phyloP scores from a whole-genome alignment of 2,329 filamentous ascomycete species.

The Cladosporium cucumerinum region DNA sequence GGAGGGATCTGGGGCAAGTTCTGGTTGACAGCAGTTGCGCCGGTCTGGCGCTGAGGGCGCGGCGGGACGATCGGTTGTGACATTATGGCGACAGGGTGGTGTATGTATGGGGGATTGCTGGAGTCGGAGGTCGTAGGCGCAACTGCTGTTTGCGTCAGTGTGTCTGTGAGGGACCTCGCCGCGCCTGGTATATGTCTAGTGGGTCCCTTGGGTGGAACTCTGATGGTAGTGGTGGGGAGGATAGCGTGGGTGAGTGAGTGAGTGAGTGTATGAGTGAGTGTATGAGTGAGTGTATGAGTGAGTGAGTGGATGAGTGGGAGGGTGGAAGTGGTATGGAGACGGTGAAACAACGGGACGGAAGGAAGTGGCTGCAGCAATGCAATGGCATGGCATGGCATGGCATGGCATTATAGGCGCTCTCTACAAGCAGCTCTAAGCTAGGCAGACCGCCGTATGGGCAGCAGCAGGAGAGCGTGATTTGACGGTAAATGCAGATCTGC shows the following conservation, averaged over 20 bases:
- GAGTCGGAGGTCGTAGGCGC: neutral
- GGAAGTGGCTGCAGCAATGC: constrained; percentile 4
- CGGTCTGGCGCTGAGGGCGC: constrained; percentile 55
- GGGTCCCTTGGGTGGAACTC: neutral
- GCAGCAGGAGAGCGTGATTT: neutral
- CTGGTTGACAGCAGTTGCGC: constrained; percentile 41
- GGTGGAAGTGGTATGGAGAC: neutral
- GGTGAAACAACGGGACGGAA: constrained; percentile 9
- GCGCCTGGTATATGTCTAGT: neutral
- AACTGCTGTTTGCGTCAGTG: constrained; percentile 15
- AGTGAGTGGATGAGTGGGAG: neutral
- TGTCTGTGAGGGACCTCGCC: constrained; percentile 11
- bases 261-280: neutral
- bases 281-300: neutral
- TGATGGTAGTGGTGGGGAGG: neutral
- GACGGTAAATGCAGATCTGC: neutral
- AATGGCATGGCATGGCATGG: constrained; percentile 13
- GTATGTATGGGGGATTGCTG: neutral
- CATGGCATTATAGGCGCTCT: constrained; percentile 59
- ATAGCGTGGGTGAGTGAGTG: neutral
- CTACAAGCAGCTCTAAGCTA: constrained; percentile 45
- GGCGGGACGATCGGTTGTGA: constrained; percentile 60
- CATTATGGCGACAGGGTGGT: constrained; percentile 34
- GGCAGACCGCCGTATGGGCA: neutral
- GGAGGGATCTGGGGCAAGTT: constrained; percentile 73